Percentiles rank a stretch among this genome's conserved stretches.
Conservation (phyloP, 257 asterid genomes). For the Nicotiana tomentosiformis region DNA sequence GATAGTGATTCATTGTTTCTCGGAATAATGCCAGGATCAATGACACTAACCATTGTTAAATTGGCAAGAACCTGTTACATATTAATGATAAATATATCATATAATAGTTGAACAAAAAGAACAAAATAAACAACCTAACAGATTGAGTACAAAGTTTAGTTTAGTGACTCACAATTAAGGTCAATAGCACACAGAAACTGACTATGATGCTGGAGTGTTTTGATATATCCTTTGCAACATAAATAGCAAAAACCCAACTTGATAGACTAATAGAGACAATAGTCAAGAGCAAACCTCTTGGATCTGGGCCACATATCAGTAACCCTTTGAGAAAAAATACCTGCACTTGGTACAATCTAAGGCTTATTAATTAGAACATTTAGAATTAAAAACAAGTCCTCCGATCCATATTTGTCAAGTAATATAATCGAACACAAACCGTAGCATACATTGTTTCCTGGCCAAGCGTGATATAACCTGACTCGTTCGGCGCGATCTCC, state of each 20-base stretch:
- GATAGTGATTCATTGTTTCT: background rate
- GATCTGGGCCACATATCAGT: conserved; percentile 26
- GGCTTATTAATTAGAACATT: background rate
- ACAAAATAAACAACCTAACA: background rate
- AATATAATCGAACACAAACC: background rate
- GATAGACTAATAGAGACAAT: conserved; percentile 14
- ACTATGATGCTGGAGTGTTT: background rate
- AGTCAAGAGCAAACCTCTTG: conserved; percentile 17
- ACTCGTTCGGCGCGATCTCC: background rate
- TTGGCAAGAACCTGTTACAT: conserved; percentile 18
- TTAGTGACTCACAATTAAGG: conserved; percentile 13
- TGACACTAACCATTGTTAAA: conserved; percentile 15
- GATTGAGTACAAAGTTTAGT: background rate
- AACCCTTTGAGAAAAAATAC: conserved; percentile 19
- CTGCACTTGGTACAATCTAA: background rate
- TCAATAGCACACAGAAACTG: background rate
- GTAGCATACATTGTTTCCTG: background rate
- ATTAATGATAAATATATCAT: too few species aligned
- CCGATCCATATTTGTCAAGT: background rate
- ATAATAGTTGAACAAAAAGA: background rate
- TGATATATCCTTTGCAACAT: conserved; percentile 8
- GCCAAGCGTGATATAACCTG: background rate
- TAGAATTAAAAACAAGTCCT: background rate
- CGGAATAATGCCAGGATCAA: conserved; percentile 18
- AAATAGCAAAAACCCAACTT: conserved; percentile 15